phyloP scores from a whole-genome alignment of 148 eudicot species.

The Rhododendron henanense region DNA sequence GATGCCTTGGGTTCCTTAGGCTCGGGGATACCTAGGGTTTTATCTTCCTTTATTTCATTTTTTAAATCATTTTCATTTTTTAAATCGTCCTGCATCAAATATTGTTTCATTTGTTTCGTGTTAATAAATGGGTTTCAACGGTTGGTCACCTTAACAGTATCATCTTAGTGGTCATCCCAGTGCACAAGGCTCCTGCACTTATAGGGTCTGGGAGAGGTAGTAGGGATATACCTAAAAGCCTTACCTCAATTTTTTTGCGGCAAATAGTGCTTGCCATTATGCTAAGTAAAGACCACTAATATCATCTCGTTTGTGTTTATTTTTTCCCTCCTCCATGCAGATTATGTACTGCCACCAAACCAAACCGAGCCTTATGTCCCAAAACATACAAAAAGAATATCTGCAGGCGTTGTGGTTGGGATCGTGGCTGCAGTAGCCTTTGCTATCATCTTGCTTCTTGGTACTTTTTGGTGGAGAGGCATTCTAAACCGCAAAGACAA shows the following conservation, averaged over 20 bases:
- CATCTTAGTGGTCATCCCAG: background rate
- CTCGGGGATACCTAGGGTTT: too few species aligned
- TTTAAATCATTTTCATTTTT: too few species aligned
- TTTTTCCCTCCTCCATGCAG: background rate
- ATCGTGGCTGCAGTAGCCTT: constrained; percentile 22
- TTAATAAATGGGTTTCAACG: background rate
- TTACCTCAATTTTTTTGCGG: too few species aligned
- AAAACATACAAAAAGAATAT: constrained; percentile 11
- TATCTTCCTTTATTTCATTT: too few species aligned
- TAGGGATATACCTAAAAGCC: background rate
- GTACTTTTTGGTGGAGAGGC: constrained; percentile 23
- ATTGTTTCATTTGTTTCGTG: background rate
- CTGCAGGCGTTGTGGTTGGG: constrained; percentile 20
- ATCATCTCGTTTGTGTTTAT: background rate
- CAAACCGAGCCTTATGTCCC: too few species aligned
- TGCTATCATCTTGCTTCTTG: constrained; percentile 20
- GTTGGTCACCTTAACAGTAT: background rate
- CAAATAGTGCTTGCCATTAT: too few species aligned
- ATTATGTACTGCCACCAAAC: constrained; percentile 18
- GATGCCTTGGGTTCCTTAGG: too few species aligned
- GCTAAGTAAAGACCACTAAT: too few species aligned
- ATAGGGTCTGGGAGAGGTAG: background rate
- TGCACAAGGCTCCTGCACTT: background rate
- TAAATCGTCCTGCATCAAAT: too few species aligned
- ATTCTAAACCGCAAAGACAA: constrained; percentile 4